These are phyloP conservation scores for Candida tetrigidarum DNA, from an alignment of 1,139 yeast species.

Conservation along the genomic window DNA sequence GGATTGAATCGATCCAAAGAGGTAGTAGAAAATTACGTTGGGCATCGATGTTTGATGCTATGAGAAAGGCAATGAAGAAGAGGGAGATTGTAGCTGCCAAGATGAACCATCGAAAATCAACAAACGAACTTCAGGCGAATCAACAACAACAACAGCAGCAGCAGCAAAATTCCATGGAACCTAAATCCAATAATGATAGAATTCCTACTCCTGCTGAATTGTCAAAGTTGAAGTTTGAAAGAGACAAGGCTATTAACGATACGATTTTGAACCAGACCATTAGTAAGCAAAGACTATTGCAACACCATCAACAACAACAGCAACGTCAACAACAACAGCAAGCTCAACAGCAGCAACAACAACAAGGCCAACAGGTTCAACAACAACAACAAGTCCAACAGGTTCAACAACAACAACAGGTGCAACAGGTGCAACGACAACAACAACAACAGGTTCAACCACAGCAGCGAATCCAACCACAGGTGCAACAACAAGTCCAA, in stretches of 20 bases:
- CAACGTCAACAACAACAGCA: slow-evolving; percentile 25
- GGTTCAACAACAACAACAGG: slow-evolving; percentile 20
- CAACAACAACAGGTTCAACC: slow-evolving; percentile 17
- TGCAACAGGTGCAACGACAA: slow-evolving; percentile 6
- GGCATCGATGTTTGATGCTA: slow-evolving; percentile 98
- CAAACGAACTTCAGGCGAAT: slow-evolving; percentile 22
- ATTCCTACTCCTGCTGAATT: slow-evolving; percentile 83
- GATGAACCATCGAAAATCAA: slow-evolving; percentile 32
- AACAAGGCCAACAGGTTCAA: slow-evolving; percentile 10
- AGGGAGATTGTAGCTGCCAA: slow-evolving; percentile 61
- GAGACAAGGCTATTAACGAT: slow-evolving; percentile 84
- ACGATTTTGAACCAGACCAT: slow-evolving; percentile 63
- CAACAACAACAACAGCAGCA: slow-evolving; percentile 12
- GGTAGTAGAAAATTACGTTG: slow-evolving; percentile 86
- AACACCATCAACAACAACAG: slow-evolving; percentile 45
- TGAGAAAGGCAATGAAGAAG: slow-evolving; percentile 86
- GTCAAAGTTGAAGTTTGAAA: slow-evolving; percentile 76
- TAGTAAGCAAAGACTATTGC: slow-evolving; percentile 41
- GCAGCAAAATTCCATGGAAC: slow-evolving; percentile 24
- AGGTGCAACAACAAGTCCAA: slow-evolving; percentile 22
- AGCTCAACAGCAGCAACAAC: slow-evolving; percentile 17
- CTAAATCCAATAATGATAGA: slow-evolving; percentile 31
- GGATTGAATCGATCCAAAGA: slow-evolving; percentile 87
- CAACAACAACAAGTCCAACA: slow-evolving; percentile 21
- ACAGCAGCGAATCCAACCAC: slow-evolving; percentile 19